A percentile compares a stretch with the other conserved stretches of the same genome.
phyloP scores from a whole-genome alignment of 2,329 filamentous ascomycete genomes.

The Acrocalymma vagum region DNA sequence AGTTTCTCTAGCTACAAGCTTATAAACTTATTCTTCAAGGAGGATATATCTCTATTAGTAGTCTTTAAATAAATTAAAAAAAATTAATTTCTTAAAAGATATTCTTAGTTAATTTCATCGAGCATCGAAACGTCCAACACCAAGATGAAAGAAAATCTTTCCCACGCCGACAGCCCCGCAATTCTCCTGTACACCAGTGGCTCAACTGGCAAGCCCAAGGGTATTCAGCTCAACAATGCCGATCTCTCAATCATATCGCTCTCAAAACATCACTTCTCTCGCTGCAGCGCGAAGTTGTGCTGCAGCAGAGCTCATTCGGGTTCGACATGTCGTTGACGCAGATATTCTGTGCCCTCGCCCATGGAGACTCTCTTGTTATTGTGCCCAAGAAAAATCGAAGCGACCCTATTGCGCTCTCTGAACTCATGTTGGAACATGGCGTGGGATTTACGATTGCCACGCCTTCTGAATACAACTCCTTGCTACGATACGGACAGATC shows the following conservation, averaged over 20 bases:
- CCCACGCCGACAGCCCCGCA: conserved; percentile 46
- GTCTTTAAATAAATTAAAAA: too few species aligned
- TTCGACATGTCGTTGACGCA: conserved; percentile 55
- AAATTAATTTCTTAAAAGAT: too few species aligned
- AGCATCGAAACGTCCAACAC: not conserved
- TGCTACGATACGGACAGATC: conserved; percentile 24
- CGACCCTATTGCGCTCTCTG: conserved; percentile 45
- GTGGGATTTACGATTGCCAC: conserved; percentile 52
- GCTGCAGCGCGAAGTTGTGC: conserved; percentile 7
- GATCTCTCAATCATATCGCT: conserved; percentile 62
- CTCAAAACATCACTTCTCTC: conserved; percentile 15
- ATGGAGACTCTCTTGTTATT: conserved; percentile 50
- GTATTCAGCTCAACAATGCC: conserved; percentile 48
- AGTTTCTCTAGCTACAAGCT: too few species aligned
- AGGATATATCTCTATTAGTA: too few species aligned
- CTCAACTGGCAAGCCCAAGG: conserved; percentile 64
- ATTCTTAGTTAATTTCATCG: too few species aligned
- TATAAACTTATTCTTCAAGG: too few species aligned
- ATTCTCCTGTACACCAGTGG: conserved; percentile 68
- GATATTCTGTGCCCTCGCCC: conserved; percentile 51
- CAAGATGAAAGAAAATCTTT: not conserved
- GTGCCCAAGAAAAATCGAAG: conserved; percentile 37
- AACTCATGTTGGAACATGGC: conserved; percentile 44
- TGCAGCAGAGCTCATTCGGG: conserved; percentile 54
- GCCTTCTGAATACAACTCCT: conserved; percentile 52